Percentiles rank a stretch among this genome's conserved stretches.
Evolutionary conservation across 306 rosid genomes (phyloP).

Genomic region (Castanopsis chinensis): DNA sequence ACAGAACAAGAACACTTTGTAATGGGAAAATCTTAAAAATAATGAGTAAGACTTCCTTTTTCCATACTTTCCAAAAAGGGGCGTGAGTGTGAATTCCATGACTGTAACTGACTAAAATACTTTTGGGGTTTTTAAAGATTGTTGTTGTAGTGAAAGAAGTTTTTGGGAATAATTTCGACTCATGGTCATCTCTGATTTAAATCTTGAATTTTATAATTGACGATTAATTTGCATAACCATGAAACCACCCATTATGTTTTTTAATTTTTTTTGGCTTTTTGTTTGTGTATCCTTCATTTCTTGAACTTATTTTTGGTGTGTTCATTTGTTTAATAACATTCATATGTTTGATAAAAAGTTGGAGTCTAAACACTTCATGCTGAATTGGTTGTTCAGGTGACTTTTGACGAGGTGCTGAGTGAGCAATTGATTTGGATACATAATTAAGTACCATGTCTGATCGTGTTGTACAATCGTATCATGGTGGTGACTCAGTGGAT

Average conservation of each 20-base stretch:
- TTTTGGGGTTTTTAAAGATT: not conserved
- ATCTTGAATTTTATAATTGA: not conserved
- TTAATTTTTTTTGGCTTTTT: no score
- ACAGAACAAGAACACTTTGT: not conserved
- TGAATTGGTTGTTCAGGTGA: slow-evolving; percentile 26
- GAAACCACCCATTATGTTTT: not conserved
- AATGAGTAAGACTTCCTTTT: not conserved
- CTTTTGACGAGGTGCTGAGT: slow-evolving; percentile 11
- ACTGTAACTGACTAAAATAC: not conserved
- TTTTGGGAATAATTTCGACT: not conserved
- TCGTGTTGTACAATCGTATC: slow-evolving; percentile 21
- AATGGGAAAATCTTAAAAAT: not conserved
- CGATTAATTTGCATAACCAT: not conserved
- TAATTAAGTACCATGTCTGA: slow-evolving; percentile 46
- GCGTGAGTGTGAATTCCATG: not conserved
- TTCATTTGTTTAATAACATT: not conserved
- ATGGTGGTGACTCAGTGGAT: slow-evolving; percentile 31
- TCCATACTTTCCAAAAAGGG: not conserved
- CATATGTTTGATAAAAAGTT: not conserved
- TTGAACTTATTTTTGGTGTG: not conserved
- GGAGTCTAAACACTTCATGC: slow-evolving; percentile 4
- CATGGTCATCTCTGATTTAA: not conserved
- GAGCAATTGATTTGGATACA: slow-evolving; percentile 3
- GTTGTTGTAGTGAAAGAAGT: not conserved
- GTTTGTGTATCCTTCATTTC: not conserved